Conservation (phyloP, 192 early-diverging fungal species). For the Paraglomus brasilianum region DNA sequence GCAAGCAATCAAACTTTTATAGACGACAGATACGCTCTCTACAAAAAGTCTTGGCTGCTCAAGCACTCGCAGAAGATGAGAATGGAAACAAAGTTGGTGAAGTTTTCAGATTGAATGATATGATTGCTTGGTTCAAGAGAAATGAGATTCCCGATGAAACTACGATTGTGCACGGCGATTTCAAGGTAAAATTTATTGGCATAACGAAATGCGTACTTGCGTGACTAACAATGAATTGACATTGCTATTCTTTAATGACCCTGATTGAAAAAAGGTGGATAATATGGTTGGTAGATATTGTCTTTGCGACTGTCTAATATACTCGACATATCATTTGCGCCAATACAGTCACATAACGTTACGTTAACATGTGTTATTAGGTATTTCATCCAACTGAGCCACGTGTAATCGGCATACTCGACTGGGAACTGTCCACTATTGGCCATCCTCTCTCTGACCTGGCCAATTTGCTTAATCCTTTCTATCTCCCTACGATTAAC, state of each 20-base stretch:
- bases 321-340: not conserved
- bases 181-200: conserved; percentile 57
- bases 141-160: conserved; percentile 72
- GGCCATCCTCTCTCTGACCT: conserved; percentile 91
- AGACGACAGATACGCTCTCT: conserved; percentile 79
- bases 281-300: conserved; percentile 50
- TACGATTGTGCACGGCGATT: conserved; percentile 91
- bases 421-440: conserved; percentile 91
- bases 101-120: conserved; percentile 66
- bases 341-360: too few species aligned
- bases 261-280: conserved; percentile 46
- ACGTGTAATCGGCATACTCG: conserved; percentile 81
- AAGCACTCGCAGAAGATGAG: conserved; percentile 64
- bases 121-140: conserved; percentile 71
- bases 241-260: not conserved
- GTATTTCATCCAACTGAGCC: conserved; percentile 76
- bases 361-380: conserved; percentile 28
- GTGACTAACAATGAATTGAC: not conserved
- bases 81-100: conserved; percentile 59
- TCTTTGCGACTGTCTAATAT: not conserved
- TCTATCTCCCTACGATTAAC: conserved; percentile 44
- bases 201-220: not conserved
- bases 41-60: conserved; percentile 59
- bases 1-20: conserved; percentile 73
- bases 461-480: conserved; percentile 80